phyloP scores from a whole-genome alignment of 257 asterid species.

The Cinchona pubescens region DNA sequence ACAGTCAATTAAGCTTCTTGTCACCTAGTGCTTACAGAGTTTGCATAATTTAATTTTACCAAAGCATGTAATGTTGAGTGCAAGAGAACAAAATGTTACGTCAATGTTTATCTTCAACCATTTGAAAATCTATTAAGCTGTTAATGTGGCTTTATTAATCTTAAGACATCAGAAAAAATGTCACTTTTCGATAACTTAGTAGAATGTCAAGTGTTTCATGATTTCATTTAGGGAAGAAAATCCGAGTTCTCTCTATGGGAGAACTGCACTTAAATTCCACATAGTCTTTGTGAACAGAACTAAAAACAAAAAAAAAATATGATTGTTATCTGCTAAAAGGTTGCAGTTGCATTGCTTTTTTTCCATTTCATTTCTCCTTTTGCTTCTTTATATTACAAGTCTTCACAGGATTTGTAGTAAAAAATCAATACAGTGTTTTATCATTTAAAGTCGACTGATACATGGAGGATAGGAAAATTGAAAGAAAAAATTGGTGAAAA shows the following conservation, averaged over 20 bases:
- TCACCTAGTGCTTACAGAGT: background rate
- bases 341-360: background rate
- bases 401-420: constrained; percentile 46
- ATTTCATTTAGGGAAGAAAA: background rate
- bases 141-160: background rate
- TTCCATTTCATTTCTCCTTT: constrained; percentile 34
- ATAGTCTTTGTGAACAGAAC: background rate
- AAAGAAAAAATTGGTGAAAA: constrained; percentile 23
- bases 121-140: background rate
- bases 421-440: constrained; percentile 35
- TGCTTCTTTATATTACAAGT: constrained; percentile 59
- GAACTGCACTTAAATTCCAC: background rate
- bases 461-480: constrained; percentile 25
- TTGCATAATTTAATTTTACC: background rate
- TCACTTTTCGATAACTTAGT: background rate
- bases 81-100: background rate
- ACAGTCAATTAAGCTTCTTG: background rate
- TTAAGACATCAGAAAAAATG: background rate
- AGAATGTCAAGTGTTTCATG: background rate
- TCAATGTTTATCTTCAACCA: constrained; percentile 1
- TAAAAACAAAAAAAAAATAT: background rate
- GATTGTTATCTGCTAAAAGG: constrained; percentile 2
- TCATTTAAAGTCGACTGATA: constrained; percentile 28
- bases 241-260: background rate
- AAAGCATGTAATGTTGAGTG: no score